Percentiles rank a stretch among this genome's conserved stretches.
Conservation (phyloP, 805 yeast species). For the Yarrowia keelungensis region DNA sequence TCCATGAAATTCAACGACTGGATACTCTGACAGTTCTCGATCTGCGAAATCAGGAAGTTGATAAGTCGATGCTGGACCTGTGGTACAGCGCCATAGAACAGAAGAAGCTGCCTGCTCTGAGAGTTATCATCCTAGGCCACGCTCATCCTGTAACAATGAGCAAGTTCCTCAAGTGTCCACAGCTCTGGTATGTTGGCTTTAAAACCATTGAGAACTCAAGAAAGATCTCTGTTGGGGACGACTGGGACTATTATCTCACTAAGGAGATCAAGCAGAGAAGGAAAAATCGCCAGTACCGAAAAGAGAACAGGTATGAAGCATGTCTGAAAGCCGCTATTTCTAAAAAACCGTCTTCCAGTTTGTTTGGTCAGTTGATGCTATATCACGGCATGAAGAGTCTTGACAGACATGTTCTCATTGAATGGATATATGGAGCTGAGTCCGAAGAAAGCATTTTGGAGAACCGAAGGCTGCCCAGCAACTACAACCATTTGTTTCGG, state of each 20-base stretch:
- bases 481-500: background rate
- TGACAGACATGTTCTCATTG: background rate
- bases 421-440: background rate
- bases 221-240: background rate
- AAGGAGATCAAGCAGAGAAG: background rate
- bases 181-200: conserved; percentile 9
- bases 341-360: background rate
- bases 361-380: background rate
- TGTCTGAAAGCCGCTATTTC: background rate
- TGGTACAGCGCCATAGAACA: background rate
- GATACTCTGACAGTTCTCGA: background rate
- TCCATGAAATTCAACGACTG: background rate
- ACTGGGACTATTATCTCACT: background rate
- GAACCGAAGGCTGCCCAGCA: background rate
- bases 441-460: too few relatives aligned
- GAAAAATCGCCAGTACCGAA: background rate
- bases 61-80: background rate
- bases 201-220: too few relatives aligned
- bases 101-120: background rate
- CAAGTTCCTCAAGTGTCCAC: background rate
- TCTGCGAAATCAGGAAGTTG: background rate
- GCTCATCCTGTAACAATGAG: background rate
- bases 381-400: background rate
- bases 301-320: background rate
- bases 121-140: background rate